Base-by-base conservation (phyloP, 148 eudicot genomes). In the Chenopodium suecicum region DNA sequence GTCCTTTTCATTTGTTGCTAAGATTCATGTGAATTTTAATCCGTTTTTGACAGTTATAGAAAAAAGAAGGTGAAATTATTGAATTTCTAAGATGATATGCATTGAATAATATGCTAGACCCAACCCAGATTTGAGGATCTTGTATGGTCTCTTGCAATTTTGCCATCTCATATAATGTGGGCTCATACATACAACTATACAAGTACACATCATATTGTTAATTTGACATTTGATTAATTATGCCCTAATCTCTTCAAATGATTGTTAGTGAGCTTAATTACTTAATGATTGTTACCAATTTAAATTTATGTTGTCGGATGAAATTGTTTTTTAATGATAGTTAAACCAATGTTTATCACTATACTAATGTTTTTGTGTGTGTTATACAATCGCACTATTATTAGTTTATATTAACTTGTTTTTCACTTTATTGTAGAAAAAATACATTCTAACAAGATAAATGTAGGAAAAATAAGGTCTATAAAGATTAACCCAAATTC, bases 11-110 rank as follows among this genome's bases (percentile, higher is more conserved):
- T 3, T 46, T 1, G 25, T 16, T 46, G 9, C 73, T 47, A 31
- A 80, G 50, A 37, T 73, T 73, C 77, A 72, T 80, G 82, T 73
- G 77, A 80, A 41, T 62, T 71, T 25, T 76, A 22, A 44, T 44
- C 41, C 37, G 32, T 82, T 66, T 75, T 32, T 78, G 72, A 77
- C 74, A 74, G 80, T 76, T 75, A 25, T 8, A 37, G 5, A 17
- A 9, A 54, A 65, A 74, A 32, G 46, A 8, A 14, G 65, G 64
- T 74, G 74, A 50, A 81, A 69, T 56, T 54, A 70, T 68, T 78
- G 73, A 78, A 50, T 31, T 68, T 9, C 34, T 48, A 69, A 47
- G 75, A 41, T 78, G 73, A 29, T 66, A 48, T 27, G 11, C 70
- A 67, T 67, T 67, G 70, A 66, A 41, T 48, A 48, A 9, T 47